Percentiles rank a stretch among this genome's conserved stretches.
Conservation (phyloP, 441 rosid species). For the Populus hybrid region DNA sequence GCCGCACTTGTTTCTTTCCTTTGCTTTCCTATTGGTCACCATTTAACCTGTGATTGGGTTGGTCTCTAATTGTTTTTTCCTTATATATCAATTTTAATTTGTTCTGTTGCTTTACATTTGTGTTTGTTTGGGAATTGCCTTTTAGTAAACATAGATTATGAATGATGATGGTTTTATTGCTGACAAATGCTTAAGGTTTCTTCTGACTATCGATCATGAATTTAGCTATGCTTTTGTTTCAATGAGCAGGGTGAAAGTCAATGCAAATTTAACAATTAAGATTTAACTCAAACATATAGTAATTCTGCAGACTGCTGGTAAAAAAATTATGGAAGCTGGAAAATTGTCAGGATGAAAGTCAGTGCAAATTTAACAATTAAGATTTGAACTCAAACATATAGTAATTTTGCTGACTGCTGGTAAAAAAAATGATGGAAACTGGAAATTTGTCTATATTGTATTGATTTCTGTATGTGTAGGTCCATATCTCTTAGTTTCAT, state of each 20-base stretch:
- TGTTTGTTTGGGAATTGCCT: neutral
- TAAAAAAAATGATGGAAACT: neutral
- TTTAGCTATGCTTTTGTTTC: neutral
- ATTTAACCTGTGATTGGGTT: neutral
- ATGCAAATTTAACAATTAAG: neutral
- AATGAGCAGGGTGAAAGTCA: neutral
- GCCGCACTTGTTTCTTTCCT: neutral
- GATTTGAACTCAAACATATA: constrained; percentile 3
- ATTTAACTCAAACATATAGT: constrained; percentile 2
- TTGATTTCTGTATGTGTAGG: neutral
- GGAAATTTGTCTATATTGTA: too few relatives aligned
- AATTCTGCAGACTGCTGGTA: neutral
- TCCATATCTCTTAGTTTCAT: constrained; percentile 7
- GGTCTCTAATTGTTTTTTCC: neutral
- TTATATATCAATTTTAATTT: neutral
- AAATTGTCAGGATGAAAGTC: neutral
- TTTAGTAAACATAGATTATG: neutral
- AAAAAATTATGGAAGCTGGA: too few relatives aligned
- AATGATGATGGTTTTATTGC: neutral
- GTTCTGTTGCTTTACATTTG: neutral
- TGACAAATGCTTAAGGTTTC: neutral
- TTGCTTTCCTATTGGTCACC: neutral
- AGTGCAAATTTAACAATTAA: neutral
- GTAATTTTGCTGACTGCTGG: neutral
- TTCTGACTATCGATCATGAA: neutral